Percentiles rank a stretch among this genome's conserved stretches.
Conservation (phyloP, 805 yeast species). For the Candida caryicola region DNA sequence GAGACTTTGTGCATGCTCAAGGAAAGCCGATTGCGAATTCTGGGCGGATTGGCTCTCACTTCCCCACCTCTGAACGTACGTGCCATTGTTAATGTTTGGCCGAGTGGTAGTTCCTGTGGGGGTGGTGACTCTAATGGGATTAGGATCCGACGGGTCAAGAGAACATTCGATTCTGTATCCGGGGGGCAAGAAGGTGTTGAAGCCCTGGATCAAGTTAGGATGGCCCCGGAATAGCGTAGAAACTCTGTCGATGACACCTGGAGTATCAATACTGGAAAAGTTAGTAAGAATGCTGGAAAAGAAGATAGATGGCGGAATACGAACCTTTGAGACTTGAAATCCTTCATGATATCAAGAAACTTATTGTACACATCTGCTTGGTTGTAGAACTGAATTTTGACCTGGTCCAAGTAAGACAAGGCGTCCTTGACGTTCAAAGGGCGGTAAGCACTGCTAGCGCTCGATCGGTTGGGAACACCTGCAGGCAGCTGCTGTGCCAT, state of each 20-base stretch:
- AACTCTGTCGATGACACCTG: conserved; percentile 96
- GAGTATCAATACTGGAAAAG: conserved; percentile 73
- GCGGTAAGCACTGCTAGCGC: conserved; percentile 50
- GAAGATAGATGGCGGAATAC: conserved; percentile 19
- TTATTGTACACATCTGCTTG: conserved; percentile 96
- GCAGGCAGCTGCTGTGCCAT: conserved; percentile 19
- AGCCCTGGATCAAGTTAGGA: conserved; percentile 92
- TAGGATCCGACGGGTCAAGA: conserved; percentile 81
- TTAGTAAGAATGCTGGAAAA: conserved; percentile 5
- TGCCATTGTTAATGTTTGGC: conserved; percentile 44
- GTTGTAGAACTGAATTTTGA: conserved; percentile 83
- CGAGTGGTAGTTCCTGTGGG: conserved; percentile 86
- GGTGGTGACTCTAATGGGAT: conserved; percentile 90
- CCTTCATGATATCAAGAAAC: conserved; percentile 97
- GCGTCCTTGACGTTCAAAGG: conserved; percentile 97
- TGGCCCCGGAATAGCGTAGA: conserved; percentile 89
- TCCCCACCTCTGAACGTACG: conserved; percentile 25
- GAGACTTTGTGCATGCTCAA: neutral
- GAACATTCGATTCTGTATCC: conserved; percentile 95
- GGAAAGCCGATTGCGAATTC: conserved; percentile 1
- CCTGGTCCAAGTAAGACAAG: conserved; percentile 90
- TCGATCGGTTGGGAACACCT: conserved; percentile 41
- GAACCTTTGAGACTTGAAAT: conserved; percentile 87
- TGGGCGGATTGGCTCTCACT: conserved; percentile 17
- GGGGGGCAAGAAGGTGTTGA: conserved; percentile 95